These are phyloP conservation scores for Babesia sp. DNA, from an alignment of 169 alveolate species.

Conservation along the genomic window DNA sequence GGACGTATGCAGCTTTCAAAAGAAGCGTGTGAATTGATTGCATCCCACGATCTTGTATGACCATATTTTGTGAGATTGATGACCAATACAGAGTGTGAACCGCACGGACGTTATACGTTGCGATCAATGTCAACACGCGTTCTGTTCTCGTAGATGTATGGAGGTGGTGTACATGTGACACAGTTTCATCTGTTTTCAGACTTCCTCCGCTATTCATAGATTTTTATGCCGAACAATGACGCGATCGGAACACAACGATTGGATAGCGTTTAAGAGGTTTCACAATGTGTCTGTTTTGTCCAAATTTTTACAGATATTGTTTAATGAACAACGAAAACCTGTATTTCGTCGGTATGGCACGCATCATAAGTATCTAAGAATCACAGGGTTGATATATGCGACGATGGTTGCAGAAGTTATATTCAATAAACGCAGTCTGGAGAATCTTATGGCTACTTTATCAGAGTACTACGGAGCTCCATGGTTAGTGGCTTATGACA, in stretches of 20 bases:
- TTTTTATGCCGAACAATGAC: conserved; percentile 33
- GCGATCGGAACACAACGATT: background rate
- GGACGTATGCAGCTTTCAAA: background rate
- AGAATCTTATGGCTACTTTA: background rate
- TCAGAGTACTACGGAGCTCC: conserved; percentile 31
- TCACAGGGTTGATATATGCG: conserved; percentile 33
- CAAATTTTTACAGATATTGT: conserved; percentile 14
- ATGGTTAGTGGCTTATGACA: conserved; percentile 31
- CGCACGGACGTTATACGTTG: conserved; percentile 7
- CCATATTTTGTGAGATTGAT: background rate
- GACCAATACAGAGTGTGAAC: background rate
- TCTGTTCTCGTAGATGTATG: conserved; percentile 41
- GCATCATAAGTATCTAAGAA: background rate
- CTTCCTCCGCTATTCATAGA: conserved; percentile 12
- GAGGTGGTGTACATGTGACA: conserved; percentile 4
- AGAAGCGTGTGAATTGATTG: background rate
- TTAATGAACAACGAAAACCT: conserved; percentile 45
- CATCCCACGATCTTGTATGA: conserved; percentile 4
- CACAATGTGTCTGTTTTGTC: background rate
- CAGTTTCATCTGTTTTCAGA: background rate
- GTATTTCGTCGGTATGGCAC: conserved; percentile 42
- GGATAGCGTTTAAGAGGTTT: conserved; percentile 48
- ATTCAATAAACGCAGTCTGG: background rate
- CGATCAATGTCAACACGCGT: conserved; percentile 13
- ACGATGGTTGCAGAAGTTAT: conserved; percentile 23